Evolutionary conservation across 1,284 basidiomycete genomes (phyloP).

Genomic region (Kalmanozyma brasiliensis): DNA sequence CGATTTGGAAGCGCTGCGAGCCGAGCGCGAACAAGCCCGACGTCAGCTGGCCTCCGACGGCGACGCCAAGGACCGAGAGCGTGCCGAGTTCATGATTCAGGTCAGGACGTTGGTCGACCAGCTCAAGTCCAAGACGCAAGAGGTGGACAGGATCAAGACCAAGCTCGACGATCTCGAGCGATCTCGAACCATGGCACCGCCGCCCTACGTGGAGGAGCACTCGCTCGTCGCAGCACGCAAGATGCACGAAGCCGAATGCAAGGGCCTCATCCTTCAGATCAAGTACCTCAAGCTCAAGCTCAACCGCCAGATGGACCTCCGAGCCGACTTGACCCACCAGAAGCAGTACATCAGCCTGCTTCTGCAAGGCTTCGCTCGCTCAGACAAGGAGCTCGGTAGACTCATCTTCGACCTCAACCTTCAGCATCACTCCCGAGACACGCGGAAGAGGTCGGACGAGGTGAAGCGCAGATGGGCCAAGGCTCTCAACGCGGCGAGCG

Average conservation of each 20-base stretch:
- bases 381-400: constrained; percentile 23
- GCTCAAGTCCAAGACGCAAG: constrained; percentile 33
- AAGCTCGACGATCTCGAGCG: constrained; percentile 35
- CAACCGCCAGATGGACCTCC: constrained; percentile 82
- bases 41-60: constrained; percentile 17
- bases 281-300: constrained; percentile 91
- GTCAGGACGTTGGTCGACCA: constrained; percentile 29
- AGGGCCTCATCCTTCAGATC: constrained; percentile 87
- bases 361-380: constrained; percentile 25
- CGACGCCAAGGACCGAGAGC: constrained; percentile 26
- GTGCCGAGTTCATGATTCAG: constrained; percentile 28
- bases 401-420: constrained; percentile 42
- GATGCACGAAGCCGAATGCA: constrained; percentile 83
- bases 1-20: constrained; percentile 46
- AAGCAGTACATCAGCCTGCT: constrained; percentile 71
- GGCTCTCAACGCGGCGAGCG: constrained; percentile 21
- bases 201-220: constrained; percentile 23
- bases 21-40: constrained; percentile 30
- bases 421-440: constrained; percentile 8
- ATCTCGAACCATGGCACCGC: constrained; percentile 7
- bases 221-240: constrained; percentile 18
- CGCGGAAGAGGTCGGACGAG: constrained; percentile 4
- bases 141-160: constrained; percentile 36
- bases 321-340: constrained; percentile 84
- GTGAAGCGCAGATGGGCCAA: constrained; percentile 28